phyloP scores from a whole-genome alignment of 768 basidiomycete genomes.

The Boletus rubescentipes region DNA sequence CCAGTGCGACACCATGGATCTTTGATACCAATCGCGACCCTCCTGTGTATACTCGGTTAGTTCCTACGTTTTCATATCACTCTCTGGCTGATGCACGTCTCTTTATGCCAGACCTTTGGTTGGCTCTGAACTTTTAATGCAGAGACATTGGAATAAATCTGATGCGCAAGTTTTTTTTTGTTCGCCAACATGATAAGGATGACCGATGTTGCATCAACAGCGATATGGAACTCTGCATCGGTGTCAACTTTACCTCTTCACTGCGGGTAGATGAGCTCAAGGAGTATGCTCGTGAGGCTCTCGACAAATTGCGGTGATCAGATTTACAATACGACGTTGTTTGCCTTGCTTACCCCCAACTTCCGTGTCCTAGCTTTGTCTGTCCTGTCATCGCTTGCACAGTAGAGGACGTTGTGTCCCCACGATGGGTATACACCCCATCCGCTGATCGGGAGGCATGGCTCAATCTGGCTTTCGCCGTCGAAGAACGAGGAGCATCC shows the following conservation, averaged over 20 bases:
- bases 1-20: too few relatives aligned
- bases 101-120: too few relatives aligned
- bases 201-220: background rate
- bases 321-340: too few relatives aligned
- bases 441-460: conserved; percentile 22
- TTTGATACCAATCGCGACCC: too few relatives aligned
- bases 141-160: too few relatives aligned
- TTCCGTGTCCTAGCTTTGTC: conserved; percentile 6
- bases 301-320: conserved; percentile 21
- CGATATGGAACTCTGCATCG: conserved; percentile 18
- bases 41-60: too few relatives aligned
- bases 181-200: background rate
- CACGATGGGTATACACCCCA: conserved; percentile 23
- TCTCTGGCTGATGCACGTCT: too few relatives aligned
- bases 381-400: conserved; percentile 21
- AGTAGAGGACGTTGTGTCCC: conserved; percentile 9
- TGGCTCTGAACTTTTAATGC: too few relatives aligned
- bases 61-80: too few relatives aligned
- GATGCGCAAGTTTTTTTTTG: conserved; percentile 11
- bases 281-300: conserved; percentile 7
- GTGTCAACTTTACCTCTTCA: conserved; percentile 14
- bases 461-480: conserved; percentile 20
- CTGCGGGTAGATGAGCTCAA: conserved; percentile 7
- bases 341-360: too few relatives aligned
- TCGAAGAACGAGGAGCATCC: conserved; percentile 14